Evolutionary conservation across 768 basidiomycete genomes (phyloP).

Genomic region (Vararia minispora): DNA sequence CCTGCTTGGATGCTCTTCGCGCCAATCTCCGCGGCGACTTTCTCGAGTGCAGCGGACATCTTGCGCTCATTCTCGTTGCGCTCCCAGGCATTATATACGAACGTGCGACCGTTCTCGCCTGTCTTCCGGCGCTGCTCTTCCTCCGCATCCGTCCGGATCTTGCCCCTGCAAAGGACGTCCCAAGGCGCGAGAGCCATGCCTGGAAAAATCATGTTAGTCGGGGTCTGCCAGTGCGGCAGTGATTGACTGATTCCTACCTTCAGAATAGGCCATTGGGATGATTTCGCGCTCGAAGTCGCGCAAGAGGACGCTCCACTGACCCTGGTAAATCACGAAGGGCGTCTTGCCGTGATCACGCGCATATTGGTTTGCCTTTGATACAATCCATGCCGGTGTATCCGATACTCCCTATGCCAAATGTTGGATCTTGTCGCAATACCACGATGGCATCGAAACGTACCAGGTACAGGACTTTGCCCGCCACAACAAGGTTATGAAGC

Average conservation of each 20-base stretch:
- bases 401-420: no score
- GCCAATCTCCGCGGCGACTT: conserved; percentile 28
- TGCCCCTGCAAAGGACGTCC: conserved; percentile 30
- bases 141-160: conserved; percentile 28
- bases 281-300: conserved; percentile 32
- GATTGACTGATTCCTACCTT: conserved; percentile 7
- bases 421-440: no score
- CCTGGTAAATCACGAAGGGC: conserved; percentile 33
- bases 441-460: conserved; percentile 17
- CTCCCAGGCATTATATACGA: conserved; percentile 2
- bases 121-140: conserved; percentile 21
- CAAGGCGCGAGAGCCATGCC: conserved; percentile 33
- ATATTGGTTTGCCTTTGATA: conserved; percentile 26
- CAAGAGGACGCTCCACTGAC: conserved; percentile 20
- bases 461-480: conserved; percentile 33
- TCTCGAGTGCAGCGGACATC: conserved; percentile 6
- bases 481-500: conserved; percentile 28
- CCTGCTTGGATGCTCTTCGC: conserved; percentile 18
- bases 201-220: not conserved
- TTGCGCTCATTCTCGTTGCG: conserved; percentile 10
- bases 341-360: conserved; percentile 26
- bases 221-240: not conserved
- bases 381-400: conserved; percentile 28
- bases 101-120: conserved; percentile 25
- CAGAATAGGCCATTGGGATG: conserved; percentile 25